Evolutionary conservation across 345 rosid genomes (phyloP), one percentile per base, ranked within the genome.

Genomic region (Anacardium occidentale): DNA sequence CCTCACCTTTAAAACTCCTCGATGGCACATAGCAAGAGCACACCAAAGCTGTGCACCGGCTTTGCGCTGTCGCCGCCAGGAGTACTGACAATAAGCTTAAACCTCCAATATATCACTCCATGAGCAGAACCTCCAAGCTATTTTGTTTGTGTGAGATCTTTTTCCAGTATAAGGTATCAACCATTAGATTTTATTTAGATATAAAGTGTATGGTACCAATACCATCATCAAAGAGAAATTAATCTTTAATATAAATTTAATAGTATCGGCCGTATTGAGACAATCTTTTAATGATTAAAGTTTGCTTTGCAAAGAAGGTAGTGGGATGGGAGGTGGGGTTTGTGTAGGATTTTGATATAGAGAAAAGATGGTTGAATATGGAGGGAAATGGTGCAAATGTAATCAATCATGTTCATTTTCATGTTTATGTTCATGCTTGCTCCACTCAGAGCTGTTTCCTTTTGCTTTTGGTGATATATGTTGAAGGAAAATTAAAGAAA

Each of bases 21-120:
- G 92, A 78, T 9, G 89, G 84, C 26, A 79, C 87, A 83, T 87
- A 87, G 84, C 94, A 91, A 72, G 94, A 83, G 84, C 89, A 84
- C 80, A 89, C 91, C 62, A 86, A 74, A 78, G 86, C 80, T 40
- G 86, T 85, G 89, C 94, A 89, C 83, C 77, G 77, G 68, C 78
- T 86, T 78, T 83, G 85, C 73, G 80, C 84, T 70, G 87, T 68
- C 79, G 86, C 84, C 87, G 91, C 92, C 94, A 91, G 92, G 80
- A 80, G 90, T 80, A 66, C 82, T 29, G 67, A 59, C 54, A 22
- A 6, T 34, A 55, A 50, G 55, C 10, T 26, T 32, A 44, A 26
- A 29, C 62, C 7, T 15, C 24, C 51, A 37, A 5, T 69, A 20
- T 50, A 26, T 56, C 52, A 44, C n/a, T 59, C 67, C 6, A 53